phyloP scores from a whole-genome alignment of 208 protist species.

The Acanthamoeba quina region DNA sequence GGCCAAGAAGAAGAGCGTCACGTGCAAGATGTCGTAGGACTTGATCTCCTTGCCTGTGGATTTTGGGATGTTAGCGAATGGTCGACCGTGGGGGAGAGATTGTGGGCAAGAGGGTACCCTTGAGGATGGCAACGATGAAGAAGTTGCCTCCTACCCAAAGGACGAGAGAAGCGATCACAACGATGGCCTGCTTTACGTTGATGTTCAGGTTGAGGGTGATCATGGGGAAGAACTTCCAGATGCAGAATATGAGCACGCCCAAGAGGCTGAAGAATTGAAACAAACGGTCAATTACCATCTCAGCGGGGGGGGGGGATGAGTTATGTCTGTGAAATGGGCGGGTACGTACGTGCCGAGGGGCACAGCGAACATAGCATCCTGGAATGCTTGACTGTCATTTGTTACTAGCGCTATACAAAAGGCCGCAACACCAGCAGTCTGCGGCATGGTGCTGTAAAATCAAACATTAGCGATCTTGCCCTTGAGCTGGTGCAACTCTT shows the following conservation, averaged over 20 bases:
- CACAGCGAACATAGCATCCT: constrained; percentile 42
- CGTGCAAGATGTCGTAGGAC: constrained; percentile 17
- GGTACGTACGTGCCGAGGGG: constrained; percentile 24
- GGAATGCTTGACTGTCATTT: constrained; percentile 2
- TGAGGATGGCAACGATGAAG: constrained; percentile 37
- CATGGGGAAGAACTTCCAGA: constrained; percentile 52
- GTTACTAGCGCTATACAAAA: constrained; percentile 39
- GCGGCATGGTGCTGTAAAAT: background rate
- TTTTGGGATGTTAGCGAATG: background rate
- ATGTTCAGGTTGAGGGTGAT: constrained; percentile 45
- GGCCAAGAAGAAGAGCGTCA: constrained; percentile 42
- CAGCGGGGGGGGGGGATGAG: background rate
- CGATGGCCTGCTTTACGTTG: constrained; percentile 42
- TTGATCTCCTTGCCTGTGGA: constrained; percentile 30
- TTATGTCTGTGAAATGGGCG: background rate
- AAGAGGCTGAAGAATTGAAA: background rate
- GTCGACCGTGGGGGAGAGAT: background rate
- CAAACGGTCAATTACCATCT: background rate
- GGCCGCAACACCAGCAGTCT: constrained; percentile 17
- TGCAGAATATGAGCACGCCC: constrained; percentile 39
- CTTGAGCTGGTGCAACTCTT: no score
- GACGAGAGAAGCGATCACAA: background rate
- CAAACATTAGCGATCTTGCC: background rate
- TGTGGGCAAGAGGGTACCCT: background rate
- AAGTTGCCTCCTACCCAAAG: constrained; percentile 20